Evolutionary conservation across 108 stramenopile genomes (phyloP).

Genomic region (Pseudonitzschia multistriata): DNA sequence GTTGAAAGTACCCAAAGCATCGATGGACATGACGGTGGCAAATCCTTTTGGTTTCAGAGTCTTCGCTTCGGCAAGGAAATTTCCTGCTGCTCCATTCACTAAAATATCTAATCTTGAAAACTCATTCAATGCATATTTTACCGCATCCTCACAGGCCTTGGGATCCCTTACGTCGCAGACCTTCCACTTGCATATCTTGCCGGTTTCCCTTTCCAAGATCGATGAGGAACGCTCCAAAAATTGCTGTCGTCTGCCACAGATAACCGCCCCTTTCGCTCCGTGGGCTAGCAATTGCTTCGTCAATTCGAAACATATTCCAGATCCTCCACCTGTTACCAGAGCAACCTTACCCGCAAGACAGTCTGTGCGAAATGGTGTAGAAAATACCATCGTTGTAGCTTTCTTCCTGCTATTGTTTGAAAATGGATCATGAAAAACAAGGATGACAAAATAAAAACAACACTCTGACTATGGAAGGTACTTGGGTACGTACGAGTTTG

Average conservation of each 20-base stretch:
- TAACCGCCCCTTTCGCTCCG: conserved; percentile 68
- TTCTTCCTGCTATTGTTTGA: no score
- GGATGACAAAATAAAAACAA: no score
- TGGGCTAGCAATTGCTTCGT: conserved; percentile 73
- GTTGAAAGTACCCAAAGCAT: conserved; percentile 89
- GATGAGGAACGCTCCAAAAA: conserved; percentile 67
- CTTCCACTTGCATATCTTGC: conserved; percentile 45
- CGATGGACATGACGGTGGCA: conserved; percentile 93
- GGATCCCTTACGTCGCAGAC: conserved; percentile 82
- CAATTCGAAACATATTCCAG: conserved; percentile 83
- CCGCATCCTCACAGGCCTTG: conserved; percentile 53
- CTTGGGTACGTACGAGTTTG: no score
- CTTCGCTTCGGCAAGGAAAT: conserved; percentile 86
- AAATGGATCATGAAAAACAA: background rate
- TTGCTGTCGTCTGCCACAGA: conserved; percentile 71
- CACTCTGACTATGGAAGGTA: no score
- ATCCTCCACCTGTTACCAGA: conserved; percentile 82
- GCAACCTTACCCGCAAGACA: conserved; percentile 76
- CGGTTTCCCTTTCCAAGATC: conserved; percentile 37
- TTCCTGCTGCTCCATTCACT: conserved; percentile 91
- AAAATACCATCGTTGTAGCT: background rate
- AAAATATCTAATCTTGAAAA: conserved; percentile 81
- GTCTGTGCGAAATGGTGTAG: conserved; percentile 49
- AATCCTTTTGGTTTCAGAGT: conserved; percentile 86
- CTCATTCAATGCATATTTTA: conserved; percentile 46